Base-by-base conservation (phyloP, 345 rosid species). In the Ceriops decandra region DNA sequence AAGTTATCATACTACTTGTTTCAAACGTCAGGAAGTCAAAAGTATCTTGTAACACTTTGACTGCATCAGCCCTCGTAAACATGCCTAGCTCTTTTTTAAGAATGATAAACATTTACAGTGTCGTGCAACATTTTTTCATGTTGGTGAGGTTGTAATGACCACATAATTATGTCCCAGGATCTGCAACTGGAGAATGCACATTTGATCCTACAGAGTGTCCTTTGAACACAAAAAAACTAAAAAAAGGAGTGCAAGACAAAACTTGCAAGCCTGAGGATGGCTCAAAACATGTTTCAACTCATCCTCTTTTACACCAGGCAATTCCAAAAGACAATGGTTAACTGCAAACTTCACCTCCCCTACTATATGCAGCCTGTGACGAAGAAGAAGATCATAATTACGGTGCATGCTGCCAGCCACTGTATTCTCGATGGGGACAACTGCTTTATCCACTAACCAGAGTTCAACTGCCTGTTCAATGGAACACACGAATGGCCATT, bases 391-490 rank as follows among this genome's bases (percentile, higher is more conserved):
- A 76, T 95, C 99, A 79, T 91, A 95, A 77, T 90, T 92, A 54
- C 89, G 90, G 73, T 92, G 98, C 74, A 91, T 84, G 79, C 99
- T 92, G 54, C 99, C 98, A 65, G 88, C 96, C 21, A 88, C 79
- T 60, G 98, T 91, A 76, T 84, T 92, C 79, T 95, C 99, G 2
- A 95, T 90, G 5, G 98, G 98, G 63, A 95, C 77, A 73, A 95
- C 87, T 53, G 98, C 99, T 78, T 85, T 95, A 66, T 95, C 90
- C 76, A 90, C 98, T 70, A 90, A 77, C 92, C 96, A 91, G 57
- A 84, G 82, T 73, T 91, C 99, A 80, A 91, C 99, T 65, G 99
- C 96, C 98, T 95, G 85, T 62, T 70, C 64, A 82, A 59, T 77
- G 28, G 72, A 58, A 60, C 16, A 60, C 30, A 66, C 67, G 16